Percentiles rank a stretch among this genome's conserved stretches.
phyloP scores from a whole-genome alignment of 2,329 filamentous ascomycete genomes.

The Aplosporella prunicola region DNA sequence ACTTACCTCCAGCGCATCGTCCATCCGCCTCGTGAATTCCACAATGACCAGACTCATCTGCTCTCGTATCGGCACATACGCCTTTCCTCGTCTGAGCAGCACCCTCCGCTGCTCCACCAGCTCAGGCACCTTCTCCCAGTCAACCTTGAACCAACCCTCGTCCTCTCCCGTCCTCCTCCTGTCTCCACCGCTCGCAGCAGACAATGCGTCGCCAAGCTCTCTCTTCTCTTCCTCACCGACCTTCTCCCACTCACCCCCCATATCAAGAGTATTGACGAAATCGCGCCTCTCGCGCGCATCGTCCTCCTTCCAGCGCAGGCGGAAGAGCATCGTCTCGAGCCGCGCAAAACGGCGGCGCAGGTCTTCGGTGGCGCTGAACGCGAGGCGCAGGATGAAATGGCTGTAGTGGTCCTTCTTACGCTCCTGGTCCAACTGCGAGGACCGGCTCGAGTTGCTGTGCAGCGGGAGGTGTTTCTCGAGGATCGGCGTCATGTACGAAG shows the following conservation, averaged over 20 bases:
- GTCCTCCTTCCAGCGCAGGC: slow-evolving; percentile 69
- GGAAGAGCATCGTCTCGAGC: slow-evolving; percentile 83
- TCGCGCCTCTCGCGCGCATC: slow-evolving; percentile 60
- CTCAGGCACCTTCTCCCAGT: slow-evolving; percentile 89
- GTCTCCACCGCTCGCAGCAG: slow-evolving; percentile 41
- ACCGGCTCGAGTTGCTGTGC: slow-evolving; percentile 59
- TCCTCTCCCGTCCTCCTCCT: slow-evolving; percentile 54
- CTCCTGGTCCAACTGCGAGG: slow-evolving; percentile 54
- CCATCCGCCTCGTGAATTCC: slow-evolving; percentile 72
- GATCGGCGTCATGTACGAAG: slow-evolving; percentile 71
- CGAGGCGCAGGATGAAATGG: slow-evolving; percentile 90
- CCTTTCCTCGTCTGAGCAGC: slow-evolving; percentile 69
- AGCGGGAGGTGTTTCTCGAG: slow-evolving; percentile 82
- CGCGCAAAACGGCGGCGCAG: slow-evolving; percentile 76
- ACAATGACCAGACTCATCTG: slow-evolving; percentile 82
- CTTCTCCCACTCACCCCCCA: slow-evolving; percentile 64
- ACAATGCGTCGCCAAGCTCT: slow-evolving; percentile 53
- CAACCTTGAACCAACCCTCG: slow-evolving; percentile 89
- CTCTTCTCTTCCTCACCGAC: slow-evolving; percentile 72
- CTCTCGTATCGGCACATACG: slow-evolving; percentile 80
- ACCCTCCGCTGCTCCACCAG: slow-evolving; percentile 72
- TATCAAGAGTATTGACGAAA: slow-evolving; percentile 67
- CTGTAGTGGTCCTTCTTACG: slow-evolving; percentile 94
- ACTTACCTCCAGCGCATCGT: slow-evolving; percentile 70
- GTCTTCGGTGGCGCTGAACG: slow-evolving; percentile 87